These are phyloP conservation scores for Plasmodium inui DNA, from an alignment of 169 alveolate species.

Conservation along the genomic window DNA sequence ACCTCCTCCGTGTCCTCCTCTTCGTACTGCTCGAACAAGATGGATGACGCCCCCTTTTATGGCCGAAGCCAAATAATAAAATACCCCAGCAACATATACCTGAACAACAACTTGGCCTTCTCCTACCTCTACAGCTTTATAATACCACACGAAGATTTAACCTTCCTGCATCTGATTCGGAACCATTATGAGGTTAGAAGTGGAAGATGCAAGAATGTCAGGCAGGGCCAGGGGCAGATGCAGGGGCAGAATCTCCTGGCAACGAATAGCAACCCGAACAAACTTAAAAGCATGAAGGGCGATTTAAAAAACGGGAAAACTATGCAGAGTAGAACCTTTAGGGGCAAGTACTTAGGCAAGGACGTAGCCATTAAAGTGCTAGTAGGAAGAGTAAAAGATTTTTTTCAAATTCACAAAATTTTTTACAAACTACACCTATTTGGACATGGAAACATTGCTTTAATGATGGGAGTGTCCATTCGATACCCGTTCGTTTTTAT, in stretches of 20 bases:
- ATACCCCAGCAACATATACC: slow-evolving; percentile 39
- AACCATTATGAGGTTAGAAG: slow-evolving; percentile 9
- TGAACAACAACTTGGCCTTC: slow-evolving; percentile 38
- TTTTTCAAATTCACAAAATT: slow-evolving; percentile 34
- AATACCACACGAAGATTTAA: slow-evolving; percentile 58
- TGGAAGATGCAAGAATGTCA: not conserved
- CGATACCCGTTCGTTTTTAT: slow-evolving; percentile 71
- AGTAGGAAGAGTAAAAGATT: slow-evolving; percentile 67
- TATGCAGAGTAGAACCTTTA: slow-evolving; percentile 53
- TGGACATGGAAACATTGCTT: slow-evolving; percentile 67
- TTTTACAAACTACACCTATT: slow-evolving; percentile 37
- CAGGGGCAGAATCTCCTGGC: not conserved
- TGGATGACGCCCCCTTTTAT: not conserved
- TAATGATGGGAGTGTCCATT: slow-evolving; percentile 76
- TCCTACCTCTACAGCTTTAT: slow-evolving; percentile 66
- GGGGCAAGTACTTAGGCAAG: slow-evolving; percentile 74
- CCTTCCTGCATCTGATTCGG: slow-evolving; percentile 40
- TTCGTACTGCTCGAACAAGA: slow-evolving; percentile 31
- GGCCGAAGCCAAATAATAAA: slow-evolving; percentile 27
- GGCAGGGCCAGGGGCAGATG: not conserved
- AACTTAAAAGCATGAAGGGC: not conserved
- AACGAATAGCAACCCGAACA: not conserved
- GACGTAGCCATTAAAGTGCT: slow-evolving; percentile 77
- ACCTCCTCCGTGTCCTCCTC: slow-evolving; percentile 43
- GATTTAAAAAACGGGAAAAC: not conserved